phyloP scores from a whole-genome alignment of 1,284 basidiomycete species.

The Spongispora temasekensis region DNA sequence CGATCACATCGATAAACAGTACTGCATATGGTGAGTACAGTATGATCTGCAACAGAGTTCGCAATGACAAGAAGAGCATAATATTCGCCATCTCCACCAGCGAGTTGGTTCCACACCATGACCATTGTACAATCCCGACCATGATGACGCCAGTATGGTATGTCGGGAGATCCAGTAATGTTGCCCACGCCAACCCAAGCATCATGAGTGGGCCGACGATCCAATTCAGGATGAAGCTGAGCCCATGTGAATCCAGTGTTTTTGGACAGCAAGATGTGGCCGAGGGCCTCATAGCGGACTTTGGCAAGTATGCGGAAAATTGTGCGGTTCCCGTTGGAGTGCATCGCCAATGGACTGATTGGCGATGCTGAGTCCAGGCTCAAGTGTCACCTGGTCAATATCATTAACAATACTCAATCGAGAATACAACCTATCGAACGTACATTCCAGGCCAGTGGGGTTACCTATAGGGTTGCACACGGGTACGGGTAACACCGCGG shows the following conservation, averaged over 20 bases:
- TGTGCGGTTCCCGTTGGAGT: too few relatives aligned
- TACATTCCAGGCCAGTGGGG: conserved; percentile 21
- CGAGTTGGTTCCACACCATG: conserved; percentile 84
- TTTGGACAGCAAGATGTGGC: conserved; percentile 53
- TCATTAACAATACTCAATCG: too few relatives aligned
- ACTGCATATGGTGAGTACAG: conserved; percentile 78
- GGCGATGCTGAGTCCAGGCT: conserved; percentile 14
- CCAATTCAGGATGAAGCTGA: conserved; percentile 84
- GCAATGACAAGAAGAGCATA: conserved; percentile 73
- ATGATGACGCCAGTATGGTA: conserved; percentile 61
- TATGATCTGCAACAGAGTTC: conserved; percentile 73
- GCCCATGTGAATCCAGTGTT: conserved; percentile 65
- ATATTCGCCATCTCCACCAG: conserved; percentile 71
- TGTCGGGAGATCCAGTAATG: conserved; percentile 73
- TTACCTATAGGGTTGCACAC: background rate
- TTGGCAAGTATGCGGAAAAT: conserved; percentile 77
- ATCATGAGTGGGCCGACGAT: conserved; percentile 79
- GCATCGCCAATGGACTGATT: too few relatives aligned
- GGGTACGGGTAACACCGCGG: background rate
- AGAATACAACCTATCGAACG: too few relatives aligned
- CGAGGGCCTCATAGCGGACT: conserved; percentile 77
- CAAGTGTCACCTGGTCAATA: conserved; percentile 22
- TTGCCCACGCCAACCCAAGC: conserved; percentile 84
- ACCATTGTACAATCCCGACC: conserved; percentile 69
- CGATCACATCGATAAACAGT: conserved; percentile 77